These are phyloP conservation scores for Hypoxylon cercidicola DNA, from an alignment of 495 filamentous ascomycete genomes.

Conservation along the genomic window DNA sequence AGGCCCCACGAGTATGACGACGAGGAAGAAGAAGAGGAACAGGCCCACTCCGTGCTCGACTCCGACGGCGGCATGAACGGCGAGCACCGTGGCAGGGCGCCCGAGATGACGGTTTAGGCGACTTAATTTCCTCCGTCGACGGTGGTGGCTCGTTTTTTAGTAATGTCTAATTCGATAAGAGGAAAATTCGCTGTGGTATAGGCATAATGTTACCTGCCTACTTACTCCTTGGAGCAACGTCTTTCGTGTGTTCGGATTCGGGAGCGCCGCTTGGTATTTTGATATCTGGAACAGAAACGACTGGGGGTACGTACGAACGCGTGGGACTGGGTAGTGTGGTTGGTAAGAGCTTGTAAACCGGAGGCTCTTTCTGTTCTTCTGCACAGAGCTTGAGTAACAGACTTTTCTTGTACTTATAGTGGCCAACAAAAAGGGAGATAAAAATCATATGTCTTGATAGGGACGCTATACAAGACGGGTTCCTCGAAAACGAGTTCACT, in stretches of 20 bases:
- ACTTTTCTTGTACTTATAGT: slow-evolving; percentile 38
- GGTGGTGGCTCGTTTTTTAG: too few relatives aligned
- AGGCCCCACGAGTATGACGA: slow-evolving; percentile 60
- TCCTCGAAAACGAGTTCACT: not conserved
- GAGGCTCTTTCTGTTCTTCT: not conserved
- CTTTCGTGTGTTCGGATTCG: too few relatives aligned
- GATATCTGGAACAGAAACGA: too few relatives aligned
- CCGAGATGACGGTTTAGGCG: slow-evolving; percentile 38
- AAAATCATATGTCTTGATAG: slow-evolving; percentile 2
- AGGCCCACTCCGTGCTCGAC: slow-evolving; percentile 53
- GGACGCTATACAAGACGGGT: slow-evolving; percentile 22
- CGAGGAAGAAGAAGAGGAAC: slow-evolving; percentile 62
- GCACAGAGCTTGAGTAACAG: not conserved
- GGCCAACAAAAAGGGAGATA: not conserved
- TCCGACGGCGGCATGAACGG: slow-evolving; percentile 57
- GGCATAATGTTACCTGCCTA: too few relatives aligned
- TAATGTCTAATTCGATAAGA: too few relatives aligned
- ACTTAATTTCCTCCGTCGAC: slow-evolving; percentile 4
- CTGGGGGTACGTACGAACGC: too few relatives aligned
- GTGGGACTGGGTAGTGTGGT: too few relatives aligned
- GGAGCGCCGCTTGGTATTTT: too few relatives aligned
- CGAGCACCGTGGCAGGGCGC: slow-evolving; percentile 56
- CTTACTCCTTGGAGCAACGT: too few relatives aligned
- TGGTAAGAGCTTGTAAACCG: not conserved
- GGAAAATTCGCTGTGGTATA: too few relatives aligned